phyloP scores from a whole-genome alignment of 768 basidiomycete species.

The Kwoniella botswanensis region DNA sequence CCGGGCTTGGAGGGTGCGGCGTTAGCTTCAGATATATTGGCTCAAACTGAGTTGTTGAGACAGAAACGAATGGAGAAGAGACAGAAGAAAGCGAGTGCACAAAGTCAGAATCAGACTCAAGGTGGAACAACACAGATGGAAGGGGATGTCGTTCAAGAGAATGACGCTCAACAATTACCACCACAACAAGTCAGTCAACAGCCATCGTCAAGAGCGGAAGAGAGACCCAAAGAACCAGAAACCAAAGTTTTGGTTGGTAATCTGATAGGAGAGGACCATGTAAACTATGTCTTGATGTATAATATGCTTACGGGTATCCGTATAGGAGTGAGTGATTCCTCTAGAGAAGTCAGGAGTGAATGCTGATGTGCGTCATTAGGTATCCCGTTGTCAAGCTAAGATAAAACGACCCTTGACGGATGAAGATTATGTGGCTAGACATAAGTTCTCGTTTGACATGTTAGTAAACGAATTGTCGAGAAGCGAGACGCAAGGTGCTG shows the following conservation, averaged over 20 bases:
- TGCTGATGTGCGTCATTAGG: conserved; percentile 61
- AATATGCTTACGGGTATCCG: conserved; percentile 99
- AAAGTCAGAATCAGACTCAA: conserved; percentile 4
- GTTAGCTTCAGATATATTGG: conserved; percentile 77
- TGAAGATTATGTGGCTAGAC: conserved; percentile 83
- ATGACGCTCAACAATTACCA: not conserved
- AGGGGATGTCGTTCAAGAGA: not conserved
- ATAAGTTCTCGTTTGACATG: conserved; percentile 99
- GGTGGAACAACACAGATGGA: too few relatives aligned
- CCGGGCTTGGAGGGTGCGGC: conserved; percentile 54
- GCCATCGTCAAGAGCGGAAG: conserved; percentile 8
- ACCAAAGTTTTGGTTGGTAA: conserved; percentile 81
- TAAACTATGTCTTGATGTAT: conserved; percentile 99
- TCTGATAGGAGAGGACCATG: conserved; percentile 96
- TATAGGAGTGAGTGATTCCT: conserved; percentile 70
- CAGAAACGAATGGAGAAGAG: conserved; percentile 76
- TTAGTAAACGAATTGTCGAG: conserved; percentile 59
- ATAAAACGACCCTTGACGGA: conserved; percentile 79
- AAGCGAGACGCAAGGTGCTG: conserved; percentile 1
- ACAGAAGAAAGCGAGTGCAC: conserved; percentile 57
- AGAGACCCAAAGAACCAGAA: conserved; percentile 53
- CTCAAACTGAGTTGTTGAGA: conserved; percentile 86
- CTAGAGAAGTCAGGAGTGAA: not conserved
- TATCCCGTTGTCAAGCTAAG: conserved; percentile 96
- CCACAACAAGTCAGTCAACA: not conserved